Evolutionary conservation across 345 rosid species (phyloP).

Genomic region (Populus simonii): DNA sequence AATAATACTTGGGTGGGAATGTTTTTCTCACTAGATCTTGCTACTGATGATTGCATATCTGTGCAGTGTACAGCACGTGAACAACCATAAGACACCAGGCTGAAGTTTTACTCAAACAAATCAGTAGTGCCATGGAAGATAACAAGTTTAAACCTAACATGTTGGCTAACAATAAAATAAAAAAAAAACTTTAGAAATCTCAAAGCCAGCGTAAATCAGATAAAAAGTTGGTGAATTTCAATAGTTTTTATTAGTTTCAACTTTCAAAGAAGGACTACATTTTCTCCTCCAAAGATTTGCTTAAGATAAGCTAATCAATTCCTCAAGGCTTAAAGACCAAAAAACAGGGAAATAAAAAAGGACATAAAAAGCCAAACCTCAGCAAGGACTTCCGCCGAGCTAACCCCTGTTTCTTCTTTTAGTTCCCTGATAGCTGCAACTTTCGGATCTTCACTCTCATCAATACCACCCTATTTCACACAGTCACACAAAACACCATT

Average conservation of each 20-base stretch:
- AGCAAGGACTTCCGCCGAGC: slow-evolving; percentile 69
- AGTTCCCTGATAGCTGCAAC: slow-evolving; percentile 80
- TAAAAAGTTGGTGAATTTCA: neutral
- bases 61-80: neutral
- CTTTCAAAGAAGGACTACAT: neutral
- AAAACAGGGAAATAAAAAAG: neutral
- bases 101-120: neutral
- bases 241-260: neutral
- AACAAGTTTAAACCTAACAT: neutral
- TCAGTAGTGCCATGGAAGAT: neutral
- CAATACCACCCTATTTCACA: slow-evolving; percentile 73
- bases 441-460: slow-evolving; percentile 84
- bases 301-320: neutral
- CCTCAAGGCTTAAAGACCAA: neutral
- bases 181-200: neutral
- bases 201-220: neutral
- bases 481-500: neutral
- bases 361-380: slow-evolving; percentile 55
- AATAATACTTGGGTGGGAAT: neutral
- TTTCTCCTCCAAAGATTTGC: neutral
- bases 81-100: neutral
- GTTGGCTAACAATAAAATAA: neutral
- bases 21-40: neutral
- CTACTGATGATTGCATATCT: neutral
- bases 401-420: slow-evolving; percentile 86